A percentile compares a stretch with the other conserved stretches of the same genome.
Evolutionary conservation across 768 basidiomycete species (phyloP).

Genomic region (Collybiopsis confluens): DNA sequence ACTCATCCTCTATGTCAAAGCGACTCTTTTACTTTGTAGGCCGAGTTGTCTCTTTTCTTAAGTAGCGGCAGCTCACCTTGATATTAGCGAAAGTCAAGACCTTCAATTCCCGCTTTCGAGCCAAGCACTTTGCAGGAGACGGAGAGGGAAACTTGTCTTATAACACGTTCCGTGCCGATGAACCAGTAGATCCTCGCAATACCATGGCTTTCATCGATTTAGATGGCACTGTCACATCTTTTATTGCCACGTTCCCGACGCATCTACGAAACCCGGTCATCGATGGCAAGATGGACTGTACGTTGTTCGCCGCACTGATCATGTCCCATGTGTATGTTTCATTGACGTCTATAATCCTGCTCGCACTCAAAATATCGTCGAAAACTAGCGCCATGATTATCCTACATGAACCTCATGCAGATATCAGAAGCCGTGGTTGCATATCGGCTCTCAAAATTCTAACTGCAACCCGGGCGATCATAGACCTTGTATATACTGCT

Average conservation of each 20-base stretch:
- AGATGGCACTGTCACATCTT: slow-evolving; percentile 52
- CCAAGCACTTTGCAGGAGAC: slow-evolving; percentile 59
- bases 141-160: slow-evolving; percentile 27
- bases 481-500: slow-evolving; percentile 63
- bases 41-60: not conserved
- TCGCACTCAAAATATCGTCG: slow-evolving; percentile 29
- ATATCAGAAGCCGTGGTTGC: slow-evolving; percentile 52
- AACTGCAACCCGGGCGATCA: slow-evolving; percentile 57
- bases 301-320: slow-evolving; percentile 41
- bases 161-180: slow-evolving; percentile 25
- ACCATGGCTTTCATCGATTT: slow-evolving; percentile 62
- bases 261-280: slow-evolving; percentile 53
- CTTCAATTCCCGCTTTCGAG: slow-evolving; percentile 65
- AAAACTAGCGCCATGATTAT: slow-evolving; percentile 60
- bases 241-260: slow-evolving; percentile 53
- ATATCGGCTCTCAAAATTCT: slow-evolving; percentile 68
- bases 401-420: slow-evolving; percentile 74
- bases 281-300: slow-evolving; percentile 49
- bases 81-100: slow-evolving; percentile 30
- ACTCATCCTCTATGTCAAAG: slow-evolving; percentile 69
- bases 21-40: slow-evolving; percentile 58
- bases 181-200: slow-evolving; percentile 52
- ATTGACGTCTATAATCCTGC: not conserved
- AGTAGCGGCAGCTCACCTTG: slow-evolving; percentile 6
- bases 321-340: slow-evolving; percentile 27